A percentile compares a stretch with the other conserved stretches of the same genome.
These are phyloP conservation scores for Eucalyptus regnans DNA, from an alignment of 345 rosid species.

Conservation along the genomic window DNA sequence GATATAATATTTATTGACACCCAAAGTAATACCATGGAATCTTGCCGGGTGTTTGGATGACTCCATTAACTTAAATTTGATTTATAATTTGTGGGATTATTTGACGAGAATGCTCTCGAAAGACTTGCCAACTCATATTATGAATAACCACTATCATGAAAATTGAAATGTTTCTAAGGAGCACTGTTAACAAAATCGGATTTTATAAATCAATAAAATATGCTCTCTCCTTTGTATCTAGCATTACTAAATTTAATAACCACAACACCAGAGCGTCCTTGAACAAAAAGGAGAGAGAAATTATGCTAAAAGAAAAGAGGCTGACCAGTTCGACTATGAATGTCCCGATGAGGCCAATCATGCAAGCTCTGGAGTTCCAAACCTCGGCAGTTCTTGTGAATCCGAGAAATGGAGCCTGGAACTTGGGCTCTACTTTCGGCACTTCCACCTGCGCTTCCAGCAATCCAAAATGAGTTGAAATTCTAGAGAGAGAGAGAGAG, in stretches of 20 bases:
- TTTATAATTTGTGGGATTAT: neutral
- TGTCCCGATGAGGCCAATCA: slow-evolving; percentile 66
- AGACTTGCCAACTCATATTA: neutral
- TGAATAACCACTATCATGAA: neutral
- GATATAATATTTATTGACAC: neutral
- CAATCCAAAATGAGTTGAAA: neutral
- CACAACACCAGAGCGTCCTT: neutral
- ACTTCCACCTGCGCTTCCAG: slow-evolving; percentile 29
- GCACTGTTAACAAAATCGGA: neutral
- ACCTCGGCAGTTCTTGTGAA: slow-evolving; percentile 73
- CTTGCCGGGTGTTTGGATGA: neutral
- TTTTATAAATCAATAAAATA: too few species aligned
- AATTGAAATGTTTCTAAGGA: neutral
- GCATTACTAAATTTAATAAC: neutral
- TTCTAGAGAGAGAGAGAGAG: neutral
- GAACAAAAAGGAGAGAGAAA: neutral
- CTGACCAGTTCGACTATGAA: slow-evolving; percentile 74
- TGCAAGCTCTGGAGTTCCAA: slow-evolving; percentile 96
- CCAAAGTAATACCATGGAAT: neutral
- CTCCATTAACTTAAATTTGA: neutral
- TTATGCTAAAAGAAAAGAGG: neutral
- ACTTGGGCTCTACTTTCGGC: slow-evolving; percentile 68
- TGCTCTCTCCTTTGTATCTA: neutral
- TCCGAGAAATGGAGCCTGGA: slow-evolving; percentile 55
- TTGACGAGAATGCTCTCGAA: neutral